phyloP scores from a whole-genome alignment of 345 rosid species.

The Cardamine resedifolia region DNA sequence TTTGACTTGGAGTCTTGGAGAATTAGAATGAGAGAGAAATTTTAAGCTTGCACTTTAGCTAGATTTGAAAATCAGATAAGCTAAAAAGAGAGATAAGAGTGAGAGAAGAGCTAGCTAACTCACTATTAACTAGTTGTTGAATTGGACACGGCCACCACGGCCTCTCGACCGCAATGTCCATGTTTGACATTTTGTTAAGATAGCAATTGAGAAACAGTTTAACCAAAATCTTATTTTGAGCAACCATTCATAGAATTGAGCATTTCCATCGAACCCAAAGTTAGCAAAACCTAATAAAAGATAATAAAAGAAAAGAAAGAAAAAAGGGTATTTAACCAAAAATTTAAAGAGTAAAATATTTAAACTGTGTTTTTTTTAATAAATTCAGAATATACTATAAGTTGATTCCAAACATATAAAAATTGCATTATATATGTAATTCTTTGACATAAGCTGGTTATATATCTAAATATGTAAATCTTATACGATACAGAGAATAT shows the following conservation, averaged over 20 bases:
- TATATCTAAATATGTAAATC: too few relatives aligned
- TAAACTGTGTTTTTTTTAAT: background rate
- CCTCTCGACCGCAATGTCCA: background rate
- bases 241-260: background rate
- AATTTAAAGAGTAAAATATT: background rate
- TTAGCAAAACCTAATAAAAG: too few relatives aligned
- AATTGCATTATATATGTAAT: too few relatives aligned
- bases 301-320: too few relatives aligned
- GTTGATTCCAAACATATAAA: background rate
- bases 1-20: too few relatives aligned
- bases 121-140: background rate
- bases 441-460: too few relatives aligned
- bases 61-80: background rate
- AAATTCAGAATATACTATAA: background rate
- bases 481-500: too few relatives aligned
- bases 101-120: background rate
- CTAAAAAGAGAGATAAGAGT: too few relatives aligned
- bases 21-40: background rate
- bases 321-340: background rate
- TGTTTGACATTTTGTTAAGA: background rate
- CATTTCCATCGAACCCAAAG: background rate
- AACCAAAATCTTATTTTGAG: too few relatives aligned
- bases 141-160: background rate
- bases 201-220: background rate
- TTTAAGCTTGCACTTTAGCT: background rate